Evolutionary conservation across 2,329 filamentous ascomycete species (phyloP).

Genomic region (Fusarium verticillioides): DNA sequence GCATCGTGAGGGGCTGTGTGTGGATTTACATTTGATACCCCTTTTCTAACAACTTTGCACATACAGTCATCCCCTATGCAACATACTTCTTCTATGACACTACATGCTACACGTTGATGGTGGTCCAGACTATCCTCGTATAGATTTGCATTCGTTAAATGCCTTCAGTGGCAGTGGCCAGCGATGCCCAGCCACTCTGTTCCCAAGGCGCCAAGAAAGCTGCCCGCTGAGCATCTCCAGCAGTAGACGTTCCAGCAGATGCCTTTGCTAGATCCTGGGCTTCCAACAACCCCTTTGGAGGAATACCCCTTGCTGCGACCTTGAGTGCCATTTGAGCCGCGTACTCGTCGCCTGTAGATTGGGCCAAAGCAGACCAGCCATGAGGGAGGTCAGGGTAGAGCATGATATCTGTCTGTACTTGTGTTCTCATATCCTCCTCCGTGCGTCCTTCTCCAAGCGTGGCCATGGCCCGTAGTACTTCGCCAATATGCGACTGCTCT

Average conservation of each 20-base stretch:
- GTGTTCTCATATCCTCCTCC: conserved; percentile 65
- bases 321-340: conserved; percentile 81
- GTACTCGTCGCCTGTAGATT: conserved; percentile 63
- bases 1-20: not conserved
- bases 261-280: conserved; percentile 77
- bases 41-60: conserved; percentile 7
- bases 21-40: conserved; percentile 32
- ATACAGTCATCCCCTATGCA: not conserved
- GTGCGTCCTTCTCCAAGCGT: conserved; percentile 62
- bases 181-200: conserved; percentile 69
- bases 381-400: conserved; percentile 81
- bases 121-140: not conserved
- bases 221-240: conserved; percentile 79
- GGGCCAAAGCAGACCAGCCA: conserved; percentile 82
- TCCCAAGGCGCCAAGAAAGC: conserved; percentile 87
- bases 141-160: conserved; percentile 6
- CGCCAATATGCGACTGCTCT: conserved; percentile 76
- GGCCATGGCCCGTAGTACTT: conserved; percentile 80
- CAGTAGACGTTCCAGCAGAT: conserved; percentile 77
- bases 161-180: conserved; percentile 52
- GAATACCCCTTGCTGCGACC: conserved; percentile 79
- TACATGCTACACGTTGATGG: conserved; percentile 1
- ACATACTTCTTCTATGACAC: not conserved
- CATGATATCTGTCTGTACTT: conserved; percentile 82
- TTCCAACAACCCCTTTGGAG: conserved; percentile 75